Conservation (phyloP, 129 eudicot species). For the Oenanthe sinensis region DNA sequence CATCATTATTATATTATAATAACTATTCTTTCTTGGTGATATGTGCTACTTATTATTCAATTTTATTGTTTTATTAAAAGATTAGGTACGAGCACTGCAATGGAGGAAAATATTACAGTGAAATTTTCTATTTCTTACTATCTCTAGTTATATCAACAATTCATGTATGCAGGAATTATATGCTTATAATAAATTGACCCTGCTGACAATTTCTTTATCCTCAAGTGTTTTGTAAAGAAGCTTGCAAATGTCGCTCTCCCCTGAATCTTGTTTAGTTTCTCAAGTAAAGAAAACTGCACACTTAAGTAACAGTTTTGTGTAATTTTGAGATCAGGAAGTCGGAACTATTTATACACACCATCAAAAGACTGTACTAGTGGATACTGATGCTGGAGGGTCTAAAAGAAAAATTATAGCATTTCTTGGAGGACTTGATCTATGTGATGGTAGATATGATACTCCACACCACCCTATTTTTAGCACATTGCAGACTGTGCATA, state of each 20-base stretch:
- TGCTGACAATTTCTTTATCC: background rate
- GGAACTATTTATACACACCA: conserved; percentile 88
- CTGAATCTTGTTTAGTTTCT: background rate
- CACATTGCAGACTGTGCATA: conserved; percentile 64
- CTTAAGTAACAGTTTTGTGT: background rate
- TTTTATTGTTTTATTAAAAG: no score
- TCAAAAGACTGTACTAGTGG: conserved; percentile 94
- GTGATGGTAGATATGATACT: conserved; percentile 98
- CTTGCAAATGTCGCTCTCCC: background rate
- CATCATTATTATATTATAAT: no score
- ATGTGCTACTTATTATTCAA: no score
- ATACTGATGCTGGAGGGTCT: conserved; percentile 66
- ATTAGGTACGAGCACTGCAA: no score
- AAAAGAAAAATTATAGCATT: conserved; percentile 75
- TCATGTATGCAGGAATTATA: background rate
- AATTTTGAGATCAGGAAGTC: conserved; percentile 46
- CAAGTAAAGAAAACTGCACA: background rate
- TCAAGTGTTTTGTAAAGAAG: background rate
- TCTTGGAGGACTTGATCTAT: conserved; percentile 91
- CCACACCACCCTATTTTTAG: conserved; percentile 81
- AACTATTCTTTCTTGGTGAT: no score
- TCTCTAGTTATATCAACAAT: no score
- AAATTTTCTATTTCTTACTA: no score
- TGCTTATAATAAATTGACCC: no score
- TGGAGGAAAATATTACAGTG: no score